Base-by-base conservation (phyloP, 768 basidiomycete species). In the Strobilomyces echinocephalus region DNA sequence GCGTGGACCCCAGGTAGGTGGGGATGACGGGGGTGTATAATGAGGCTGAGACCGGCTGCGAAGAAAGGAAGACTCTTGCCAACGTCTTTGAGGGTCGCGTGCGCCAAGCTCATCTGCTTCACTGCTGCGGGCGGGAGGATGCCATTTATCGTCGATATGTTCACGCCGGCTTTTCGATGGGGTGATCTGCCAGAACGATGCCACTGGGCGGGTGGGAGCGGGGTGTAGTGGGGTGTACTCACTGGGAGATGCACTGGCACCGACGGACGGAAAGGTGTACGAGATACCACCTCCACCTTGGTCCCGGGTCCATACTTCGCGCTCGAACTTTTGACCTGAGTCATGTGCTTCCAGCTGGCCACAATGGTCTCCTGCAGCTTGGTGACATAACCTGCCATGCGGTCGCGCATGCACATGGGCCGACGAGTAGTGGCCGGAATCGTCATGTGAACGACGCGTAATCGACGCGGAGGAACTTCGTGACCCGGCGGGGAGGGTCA, bases 11-110 rank as follows among this genome's bases (percentile, higher is more conserved):
- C 34, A 12, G 46, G 54, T 48, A 61, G 40, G 26, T 54, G 60
- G 3, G 64, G 65, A 21, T 65, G 61, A 6, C 55, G 61, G 4
- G 64, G 57, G 43, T 66, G 66, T 18, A 68, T 15, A 30, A 66
- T 46, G 3, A 68, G 33, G 40, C 54, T 59, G 36, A 68, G 57
- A 11, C 67, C 59, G 0, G 52, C 14, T 18, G 65, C 34, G 40
- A 57, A 51, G 36, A 60, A 63, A 6, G 57, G 49, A 15, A 60
- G 64, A 1, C 45, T 49, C 3, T 35, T 30, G 15, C 65, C 47
- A 36, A 53, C 35, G 45, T 60, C 21, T 33, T 55, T 57, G 50
- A 62, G 56, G 8, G 64, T 44, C 20, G 57, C 41, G 30, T 64
- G 62, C 3, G 52, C 49, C 1, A 48, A 62, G 38, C 60, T 67